Conservation (phyloP, 2,329 filamentous ascomycete species). For the Shiraia sp. region DNA sequence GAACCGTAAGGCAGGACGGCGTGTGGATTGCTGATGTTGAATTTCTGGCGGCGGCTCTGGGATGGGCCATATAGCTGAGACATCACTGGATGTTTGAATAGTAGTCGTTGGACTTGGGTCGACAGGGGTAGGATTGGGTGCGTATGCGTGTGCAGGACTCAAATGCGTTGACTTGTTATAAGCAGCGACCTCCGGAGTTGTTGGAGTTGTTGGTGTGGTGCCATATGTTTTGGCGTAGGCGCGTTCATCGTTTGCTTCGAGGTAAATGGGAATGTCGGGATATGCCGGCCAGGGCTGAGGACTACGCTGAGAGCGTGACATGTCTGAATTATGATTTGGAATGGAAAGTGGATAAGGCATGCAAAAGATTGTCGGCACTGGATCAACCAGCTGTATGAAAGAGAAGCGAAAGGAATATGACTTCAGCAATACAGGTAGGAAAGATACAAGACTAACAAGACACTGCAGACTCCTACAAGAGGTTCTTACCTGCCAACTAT, state of each 20-base stretch:
- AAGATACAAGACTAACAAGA: conserved; percentile 8
- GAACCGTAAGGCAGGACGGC: conserved; percentile 19
- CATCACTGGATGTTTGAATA: conserved; percentile 21
- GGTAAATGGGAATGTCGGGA: conserved; percentile 31
- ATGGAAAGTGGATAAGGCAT: conserved; percentile 23
- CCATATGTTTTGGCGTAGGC: conserved; percentile 18
- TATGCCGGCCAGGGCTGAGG: conserved; percentile 22
- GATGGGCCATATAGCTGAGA: conserved; percentile 22
- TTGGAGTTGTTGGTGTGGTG: conserved; percentile 25
- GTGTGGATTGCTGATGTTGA: neutral
- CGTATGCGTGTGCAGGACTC: neutral
- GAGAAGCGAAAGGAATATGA: neutral
- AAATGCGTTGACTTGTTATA: conserved; percentile 5
- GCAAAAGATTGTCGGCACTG: conserved; percentile 5
- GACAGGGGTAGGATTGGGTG: neutral
- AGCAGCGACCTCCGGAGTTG: conserved; percentile 16
- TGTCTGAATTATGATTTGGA: conserved; percentile 3
- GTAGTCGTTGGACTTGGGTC: conserved; percentile 20
- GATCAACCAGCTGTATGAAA: conserved; percentile 1
- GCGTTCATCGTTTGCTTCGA: conserved; percentile 22
- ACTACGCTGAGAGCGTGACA: conserved; percentile 9
- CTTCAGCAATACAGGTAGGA: neutral
- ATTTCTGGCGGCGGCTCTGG: conserved; percentile 24
- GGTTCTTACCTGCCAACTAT: conserved; percentile 20
- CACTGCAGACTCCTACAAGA: conserved; percentile 7